phyloP scores from a whole-genome alignment of 108 stramenopile species.

The Epithemia pelagica region DNA sequence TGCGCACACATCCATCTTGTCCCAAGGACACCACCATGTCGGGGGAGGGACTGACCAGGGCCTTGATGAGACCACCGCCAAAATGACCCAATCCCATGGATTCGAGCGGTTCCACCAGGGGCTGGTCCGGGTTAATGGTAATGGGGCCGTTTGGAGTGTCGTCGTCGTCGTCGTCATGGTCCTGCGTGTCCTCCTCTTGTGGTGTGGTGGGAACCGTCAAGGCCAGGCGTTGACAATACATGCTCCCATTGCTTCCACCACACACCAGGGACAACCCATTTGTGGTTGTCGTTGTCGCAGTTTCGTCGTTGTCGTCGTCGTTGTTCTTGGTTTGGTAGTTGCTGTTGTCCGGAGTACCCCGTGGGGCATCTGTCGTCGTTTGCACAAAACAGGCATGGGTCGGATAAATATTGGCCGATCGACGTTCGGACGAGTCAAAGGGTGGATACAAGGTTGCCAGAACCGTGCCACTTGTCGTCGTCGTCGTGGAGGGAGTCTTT shows the following conservation, averaged over 20 bases:
- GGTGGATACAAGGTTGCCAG: conserved; percentile 8
- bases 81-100: background rate
- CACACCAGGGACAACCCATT: conserved; percentile 13
- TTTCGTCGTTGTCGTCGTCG: background rate
- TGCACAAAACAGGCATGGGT: background rate
- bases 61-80: conserved; percentile 28
- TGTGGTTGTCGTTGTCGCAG: conserved; percentile 2
- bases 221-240: conserved; percentile 14
- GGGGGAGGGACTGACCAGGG: conserved; percentile 37
- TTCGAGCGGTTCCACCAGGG: conserved; percentile 3
- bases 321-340: background rate
- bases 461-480: background rate
- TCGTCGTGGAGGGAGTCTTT: background rate
- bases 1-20: conserved; percentile 57
- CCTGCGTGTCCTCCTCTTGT: too few relatives aligned
- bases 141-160: too few relatives aligned
- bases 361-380: too few relatives aligned
- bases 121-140: conserved; percentile 1
- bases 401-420: background rate
- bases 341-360: too few relatives aligned
- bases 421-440: conserved; percentile 8
- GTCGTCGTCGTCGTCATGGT: too few relatives aligned
- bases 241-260: conserved; percentile 24
- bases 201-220: too few relatives aligned
- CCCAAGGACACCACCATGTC: conserved; percentile 49